Conservation (phyloP, 2,329 filamentous ascomycete species). For the Talaromyces sp. region DNA sequence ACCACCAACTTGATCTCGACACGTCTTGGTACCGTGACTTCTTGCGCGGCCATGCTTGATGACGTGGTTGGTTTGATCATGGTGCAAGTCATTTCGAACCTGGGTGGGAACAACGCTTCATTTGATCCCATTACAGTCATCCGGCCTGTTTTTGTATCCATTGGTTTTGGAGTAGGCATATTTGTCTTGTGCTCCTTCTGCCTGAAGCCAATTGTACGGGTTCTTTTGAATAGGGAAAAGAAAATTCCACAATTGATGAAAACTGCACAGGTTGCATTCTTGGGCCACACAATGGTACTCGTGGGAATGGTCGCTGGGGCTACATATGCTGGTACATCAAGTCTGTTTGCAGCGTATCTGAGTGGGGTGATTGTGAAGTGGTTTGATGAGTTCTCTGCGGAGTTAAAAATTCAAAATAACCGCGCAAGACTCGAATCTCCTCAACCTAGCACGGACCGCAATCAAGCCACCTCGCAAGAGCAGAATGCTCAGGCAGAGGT, state of each 20-base stretch:
- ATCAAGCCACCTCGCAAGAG: background rate
- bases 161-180: slow-evolving; percentile 32
- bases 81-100: slow-evolving; percentile 68
- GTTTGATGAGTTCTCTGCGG: slow-evolving; percentile 38
- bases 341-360: slow-evolving; percentile 56
- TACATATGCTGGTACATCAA: slow-evolving; percentile 54
- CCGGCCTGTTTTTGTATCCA: slow-evolving; percentile 51
- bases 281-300: slow-evolving; percentile 45
- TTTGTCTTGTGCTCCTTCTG: slow-evolving; percentile 26
- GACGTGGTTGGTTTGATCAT: slow-evolving; percentile 74
- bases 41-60: slow-evolving; percentile 75
- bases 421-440: background rate
- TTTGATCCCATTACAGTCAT: slow-evolving; percentile 40
- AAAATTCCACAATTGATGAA: background rate
- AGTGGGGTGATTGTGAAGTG: slow-evolving; percentile 52
- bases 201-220: slow-evolving; percentile 3
- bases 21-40: slow-evolving; percentile 60
- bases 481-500: background rate
- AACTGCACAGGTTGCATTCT: slow-evolving; percentile 31
- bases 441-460: background rate
- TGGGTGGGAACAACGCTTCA: slow-evolving; percentile 44
- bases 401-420: background rate
- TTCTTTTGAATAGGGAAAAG: background rate
- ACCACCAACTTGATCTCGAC: slow-evolving; percentile 57
- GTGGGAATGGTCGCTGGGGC: slow-evolving; percentile 48